Evolutionary conservation across 108 stramenopile genomes (phyloP).

Genomic region (Nitzschia palea): DNA sequence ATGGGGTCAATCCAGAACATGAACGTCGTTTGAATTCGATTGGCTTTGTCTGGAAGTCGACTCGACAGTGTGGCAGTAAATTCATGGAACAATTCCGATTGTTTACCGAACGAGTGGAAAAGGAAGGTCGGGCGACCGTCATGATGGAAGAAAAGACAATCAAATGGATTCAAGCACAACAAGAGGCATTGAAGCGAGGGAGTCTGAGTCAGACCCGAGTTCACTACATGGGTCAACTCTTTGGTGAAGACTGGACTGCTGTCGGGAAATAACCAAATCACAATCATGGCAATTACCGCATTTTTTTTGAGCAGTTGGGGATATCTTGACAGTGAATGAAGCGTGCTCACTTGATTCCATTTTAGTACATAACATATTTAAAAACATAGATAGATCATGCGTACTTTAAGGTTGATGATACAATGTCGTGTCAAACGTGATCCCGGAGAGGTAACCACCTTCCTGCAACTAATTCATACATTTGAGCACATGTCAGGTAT

Average conservation of each 20-base stretch:
- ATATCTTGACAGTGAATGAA: no score
- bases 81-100: conserved; percentile 75
- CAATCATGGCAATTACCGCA: no score
- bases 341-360: no score
- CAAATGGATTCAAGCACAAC: conserved; percentile 62
- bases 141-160: conserved; percentile 26
- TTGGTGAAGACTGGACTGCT: conserved; percentile 34
- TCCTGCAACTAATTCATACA: no score
- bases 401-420: no score
- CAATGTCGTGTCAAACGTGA: no score
- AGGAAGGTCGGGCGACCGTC: conserved; percentile 28
- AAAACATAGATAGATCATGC: no score
- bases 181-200: conserved; percentile 50
- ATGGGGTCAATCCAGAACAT: conserved; percentile 53
- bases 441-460: no score
- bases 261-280: conserved; percentile 6
- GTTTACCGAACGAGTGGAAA: conserved; percentile 27
- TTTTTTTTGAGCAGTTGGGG: no score
- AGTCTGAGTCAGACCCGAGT: conserved; percentile 64
- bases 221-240: conserved; percentile 61
- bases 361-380: no score
- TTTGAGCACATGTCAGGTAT: no score
- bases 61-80: conserved; percentile 69
- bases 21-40: conserved; percentile 50
- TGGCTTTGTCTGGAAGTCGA: conserved; percentile 69